A percentile compares a stretch with the other conserved stretches of the same genome.
These are phyloP conservation scores for Wickerhamomyces sp. DNA, from an alignment of 1,139 yeast species.

Conservation along the genomic window DNA sequence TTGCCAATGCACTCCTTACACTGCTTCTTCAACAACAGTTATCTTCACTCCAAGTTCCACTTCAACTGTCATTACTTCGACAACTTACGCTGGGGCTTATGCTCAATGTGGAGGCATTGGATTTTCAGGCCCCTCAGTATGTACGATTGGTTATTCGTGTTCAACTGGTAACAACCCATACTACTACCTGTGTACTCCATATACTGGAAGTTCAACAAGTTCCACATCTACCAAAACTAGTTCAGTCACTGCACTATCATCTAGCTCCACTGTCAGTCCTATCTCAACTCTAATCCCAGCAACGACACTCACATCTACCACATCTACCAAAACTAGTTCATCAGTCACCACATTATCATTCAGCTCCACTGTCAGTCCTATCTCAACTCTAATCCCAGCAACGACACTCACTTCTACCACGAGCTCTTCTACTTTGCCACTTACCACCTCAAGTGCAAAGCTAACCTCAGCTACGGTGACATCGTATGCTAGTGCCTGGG, in stretches of 20 bases:
- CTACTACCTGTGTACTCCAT: conserved; percentile 4
- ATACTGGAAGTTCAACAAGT: conserved; percentile 3
- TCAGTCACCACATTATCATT: too few species aligned
- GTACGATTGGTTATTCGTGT: conserved; percentile 24
- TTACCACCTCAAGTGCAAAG: neutral
- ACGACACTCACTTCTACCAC: neutral
- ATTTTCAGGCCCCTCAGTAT: conserved; percentile 24
- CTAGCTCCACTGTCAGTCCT: too few species aligned
- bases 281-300: too few species aligned
- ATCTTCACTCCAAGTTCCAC: neutral
- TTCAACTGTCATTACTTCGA: neutral
- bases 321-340: neutral
- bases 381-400: neutral
- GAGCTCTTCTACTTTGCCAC: neutral
- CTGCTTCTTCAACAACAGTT: neutral
- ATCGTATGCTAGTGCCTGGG: neutral
- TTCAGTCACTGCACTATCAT: conserved; percentile 3
- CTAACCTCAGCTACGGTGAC: neutral
- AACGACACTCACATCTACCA: neutral
- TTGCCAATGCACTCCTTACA: too few species aligned
- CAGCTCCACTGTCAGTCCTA: too few species aligned
- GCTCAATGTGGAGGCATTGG: conserved; percentile 26
- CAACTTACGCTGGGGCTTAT: neutral
- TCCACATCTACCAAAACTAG: neutral
- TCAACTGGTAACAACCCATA: conserved; percentile 12